Evolutionary conservation across 345 rosid species (phyloP), one percentile per base, ranked within the genome.

Genomic region (Rhodamnia argentea): DNA sequence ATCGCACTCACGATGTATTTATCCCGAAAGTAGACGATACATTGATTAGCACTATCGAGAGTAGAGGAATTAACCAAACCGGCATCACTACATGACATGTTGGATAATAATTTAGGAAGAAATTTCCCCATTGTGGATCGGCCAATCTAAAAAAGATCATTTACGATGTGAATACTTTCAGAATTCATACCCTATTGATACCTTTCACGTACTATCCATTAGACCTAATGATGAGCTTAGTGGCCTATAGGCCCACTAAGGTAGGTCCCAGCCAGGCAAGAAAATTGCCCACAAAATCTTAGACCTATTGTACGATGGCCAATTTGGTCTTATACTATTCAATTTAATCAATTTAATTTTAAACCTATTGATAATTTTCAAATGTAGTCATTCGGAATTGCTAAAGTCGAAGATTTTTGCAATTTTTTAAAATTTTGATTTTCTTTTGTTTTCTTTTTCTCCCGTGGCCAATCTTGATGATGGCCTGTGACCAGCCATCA

Each of bases 401-500:
- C 42, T 40, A 40, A 40, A 40, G 42, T 40, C 42, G 4, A 40
- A 40, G 42, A 12, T 24, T 57, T 10, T 4, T 12, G 42, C 42
- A 40, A 12, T 58, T 58, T 26, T 5, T 0, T n/a, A 3, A 6
- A 6, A 4, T 40, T 40, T 40, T 40, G 42, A 40, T 27, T 27
- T 4, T 27, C n/a, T n/a, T n/a, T n/a, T n/a, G n/a, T 62, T 54
- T 27, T 27, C 75, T 7, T 62, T 15, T 13, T 62, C 8, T 14
- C 75, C 8, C 3, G 10, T 27, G 75, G 75, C 40, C 27, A 4
- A 2, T 27, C 75, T 62, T 3, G 22, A 29, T 20, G 4, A 14
- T 27, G 18, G 32, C 9, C 37, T 3, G 8, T 0, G 3, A 27
- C n/a, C 4, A 10, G 40, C 40, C 18, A 27, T 0, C 1, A 2